These are phyloP conservation scores for Cercospora sojina DNA, from an alignment of 2,329 filamentous ascomycete genomes.

Conservation along the genomic window DNA sequence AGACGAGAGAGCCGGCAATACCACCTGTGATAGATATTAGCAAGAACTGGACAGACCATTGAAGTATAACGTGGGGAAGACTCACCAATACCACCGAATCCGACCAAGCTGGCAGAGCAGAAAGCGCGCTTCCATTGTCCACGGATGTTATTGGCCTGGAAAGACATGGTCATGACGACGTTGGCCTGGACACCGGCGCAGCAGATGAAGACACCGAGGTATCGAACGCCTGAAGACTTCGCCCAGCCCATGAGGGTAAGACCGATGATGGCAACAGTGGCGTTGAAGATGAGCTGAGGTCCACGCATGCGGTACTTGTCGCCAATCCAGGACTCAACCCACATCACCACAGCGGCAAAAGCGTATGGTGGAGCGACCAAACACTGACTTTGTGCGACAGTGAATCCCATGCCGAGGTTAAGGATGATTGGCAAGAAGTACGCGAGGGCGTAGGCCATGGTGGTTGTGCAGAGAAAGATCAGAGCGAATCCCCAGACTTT, in stretches of 20 bases:
- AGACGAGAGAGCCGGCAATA: slow-evolving; percentile 25
- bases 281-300: slow-evolving; percentile 65
- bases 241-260: slow-evolving; percentile 72
- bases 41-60: slow-evolving; percentile 20
- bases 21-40: slow-evolving; percentile 31
- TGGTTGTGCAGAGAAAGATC: slow-evolving; percentile 62
- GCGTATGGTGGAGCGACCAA: slow-evolving; percentile 69
- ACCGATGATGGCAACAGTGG: slow-evolving; percentile 61
- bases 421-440: slow-evolving; percentile 80
- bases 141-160: slow-evolving; percentile 82
- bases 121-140: slow-evolving; percentile 84
- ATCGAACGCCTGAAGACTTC: slow-evolving; percentile 56
- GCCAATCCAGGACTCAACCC: slow-evolving; percentile 44
- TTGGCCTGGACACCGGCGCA: slow-evolving; percentile 74
- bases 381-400: slow-evolving; percentile 63
- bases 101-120: slow-evolving; percentile 70
- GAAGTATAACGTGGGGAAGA: slow-evolving; percentile 30
- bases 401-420: slow-evolving; percentile 60
- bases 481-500: slow-evolving; percentile 56
- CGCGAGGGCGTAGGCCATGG: slow-evolving; percentile 69
- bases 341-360: slow-evolving; percentile 64
- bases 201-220: slow-evolving; percentile 72
- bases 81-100: slow-evolving; percentile 57
- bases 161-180: slow-evolving; percentile 71
- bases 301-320: slow-evolving; percentile 57